These are phyloP conservation scores for Cynara cardunculus DNA, from an alignment of 129 eudicot species.

Conservation along the genomic window DNA sequence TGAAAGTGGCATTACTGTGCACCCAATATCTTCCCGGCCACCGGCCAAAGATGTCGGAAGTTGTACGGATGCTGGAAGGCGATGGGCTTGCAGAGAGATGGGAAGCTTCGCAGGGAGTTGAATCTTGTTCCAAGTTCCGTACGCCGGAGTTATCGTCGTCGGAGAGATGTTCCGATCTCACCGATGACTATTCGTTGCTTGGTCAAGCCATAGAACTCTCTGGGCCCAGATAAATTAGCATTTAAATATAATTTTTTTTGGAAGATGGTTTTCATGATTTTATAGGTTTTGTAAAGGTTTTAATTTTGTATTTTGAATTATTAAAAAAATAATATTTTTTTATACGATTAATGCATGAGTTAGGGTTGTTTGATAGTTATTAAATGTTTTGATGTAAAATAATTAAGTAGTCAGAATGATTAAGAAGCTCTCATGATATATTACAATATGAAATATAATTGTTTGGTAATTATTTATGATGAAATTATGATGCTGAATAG, in stretches of 20 bases:
- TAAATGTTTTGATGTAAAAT: too few species aligned
- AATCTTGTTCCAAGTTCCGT: conserved; percentile 42
- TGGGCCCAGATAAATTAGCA: conserved; percentile 57
- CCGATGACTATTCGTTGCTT: conserved; percentile 66
- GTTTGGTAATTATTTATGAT: too few species aligned
- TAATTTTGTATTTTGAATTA: neutral
- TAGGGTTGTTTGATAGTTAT: too few species aligned
- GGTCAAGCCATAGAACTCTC: conserved; percentile 83
- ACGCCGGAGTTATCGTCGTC: conserved; percentile 61
- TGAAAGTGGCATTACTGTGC: conserved; percentile 81
- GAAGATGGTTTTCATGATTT: neutral
- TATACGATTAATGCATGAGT: too few species aligned
- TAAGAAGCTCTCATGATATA: too few species aligned
- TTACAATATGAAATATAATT: too few species aligned
- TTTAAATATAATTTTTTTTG: neutral
- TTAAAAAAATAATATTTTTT: neutral
- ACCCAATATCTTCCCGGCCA: conserved; percentile 76
- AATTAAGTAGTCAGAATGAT: too few species aligned
- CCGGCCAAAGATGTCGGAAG: conserved; percentile 89
- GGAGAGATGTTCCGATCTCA: conserved; percentile 71
- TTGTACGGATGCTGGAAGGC: conserved; percentile 86
- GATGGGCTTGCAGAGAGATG: conserved; percentile 92
- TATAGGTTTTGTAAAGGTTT: neutral
- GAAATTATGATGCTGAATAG: too few species aligned
- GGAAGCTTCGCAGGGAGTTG: conserved; percentile 73